Evolutionary conservation across 441 rosid genomes (phyloP).

Genomic region (Manihot esculenta): DNA sequence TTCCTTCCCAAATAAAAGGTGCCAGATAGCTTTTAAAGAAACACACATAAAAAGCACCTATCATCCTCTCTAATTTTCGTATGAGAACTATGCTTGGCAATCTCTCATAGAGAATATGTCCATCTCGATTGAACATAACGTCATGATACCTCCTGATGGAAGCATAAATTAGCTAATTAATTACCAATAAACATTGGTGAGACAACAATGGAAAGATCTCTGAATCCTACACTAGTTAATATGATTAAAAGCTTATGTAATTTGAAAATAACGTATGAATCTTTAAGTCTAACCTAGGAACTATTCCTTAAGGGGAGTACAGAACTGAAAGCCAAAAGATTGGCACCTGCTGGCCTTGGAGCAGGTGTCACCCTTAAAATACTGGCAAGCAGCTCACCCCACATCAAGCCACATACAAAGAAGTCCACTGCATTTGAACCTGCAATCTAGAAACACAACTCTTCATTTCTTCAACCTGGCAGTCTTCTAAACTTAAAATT

Average conservation of each 20-base stretch:
- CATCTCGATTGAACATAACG: neutral
- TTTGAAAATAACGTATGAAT: neutral
- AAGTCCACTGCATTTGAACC: neutral
- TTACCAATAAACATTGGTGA: neutral
- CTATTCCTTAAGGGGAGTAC: neutral
- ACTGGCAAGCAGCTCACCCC: slow-evolving; percentile 13
- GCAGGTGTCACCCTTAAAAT: neutral
- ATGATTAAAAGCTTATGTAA: neutral
- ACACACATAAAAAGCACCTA: too few species aligned
- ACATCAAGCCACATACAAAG: slow-evolving; percentile 6
- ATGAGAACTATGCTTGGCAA: neutral
- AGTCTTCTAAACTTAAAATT: neutral
- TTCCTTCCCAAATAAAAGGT: neutral
- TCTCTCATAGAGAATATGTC: neutral
- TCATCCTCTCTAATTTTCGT: neutral
- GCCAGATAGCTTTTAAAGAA: too few species aligned
- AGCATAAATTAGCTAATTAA: neutral
- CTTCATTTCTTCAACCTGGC: neutral
- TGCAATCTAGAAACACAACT: neutral
- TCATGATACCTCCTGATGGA: neutral
- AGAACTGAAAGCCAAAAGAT: slow-evolving; percentile 3
- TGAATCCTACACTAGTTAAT: neutral
- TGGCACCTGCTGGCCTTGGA: neutral
- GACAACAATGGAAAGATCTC: neutral
- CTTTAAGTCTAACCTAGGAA: neutral